A percentile compares a stretch with the other conserved stretches of the same genome.
phyloP scores from a whole-genome alignment of 257 asterid species.

The Nicotiana noctiflora region DNA sequence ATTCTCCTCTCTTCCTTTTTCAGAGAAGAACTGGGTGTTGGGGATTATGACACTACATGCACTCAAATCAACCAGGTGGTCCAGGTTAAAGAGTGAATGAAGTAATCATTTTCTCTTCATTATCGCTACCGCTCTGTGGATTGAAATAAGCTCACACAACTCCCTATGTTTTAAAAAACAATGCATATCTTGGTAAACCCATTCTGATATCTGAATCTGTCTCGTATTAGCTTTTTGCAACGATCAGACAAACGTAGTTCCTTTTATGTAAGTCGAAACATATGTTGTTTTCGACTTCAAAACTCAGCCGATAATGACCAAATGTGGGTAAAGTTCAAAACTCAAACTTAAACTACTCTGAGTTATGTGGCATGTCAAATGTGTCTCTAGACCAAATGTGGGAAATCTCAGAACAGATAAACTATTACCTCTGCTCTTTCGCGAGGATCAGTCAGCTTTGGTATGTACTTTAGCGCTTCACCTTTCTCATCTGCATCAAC shows the following conservation, averaged over 20 bases:
- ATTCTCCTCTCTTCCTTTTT: no score
- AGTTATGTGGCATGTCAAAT: no score
- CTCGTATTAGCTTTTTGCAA: not conserved
- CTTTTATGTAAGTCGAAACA: not conserved
- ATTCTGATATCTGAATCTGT: not conserved
- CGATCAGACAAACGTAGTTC: not conserved
- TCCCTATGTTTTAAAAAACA: not conserved
- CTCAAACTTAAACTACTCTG: not conserved
- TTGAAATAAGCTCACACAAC: not conserved
- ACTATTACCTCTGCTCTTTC: no score
- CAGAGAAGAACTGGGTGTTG: no score
- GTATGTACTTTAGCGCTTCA: no score
- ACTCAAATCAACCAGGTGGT: not conserved
- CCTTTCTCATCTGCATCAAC: no score
- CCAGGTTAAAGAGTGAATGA: not conserved
- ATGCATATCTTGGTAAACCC: not conserved
- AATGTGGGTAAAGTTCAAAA: not conserved
- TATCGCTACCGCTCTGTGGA: not conserved
- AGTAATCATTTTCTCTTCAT: not conserved
- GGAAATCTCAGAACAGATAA: no score
- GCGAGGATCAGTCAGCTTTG: no score
- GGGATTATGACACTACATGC: not conserved
- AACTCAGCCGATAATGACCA: not conserved
- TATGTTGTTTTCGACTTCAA: not conserved
- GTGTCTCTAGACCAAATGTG: no score